Evolutionary conservation across 352 stramenopile genomes (phyloP), one percentile per base, ranked within the genome.

Genomic region (Stramenopiles sp.): DNA sequence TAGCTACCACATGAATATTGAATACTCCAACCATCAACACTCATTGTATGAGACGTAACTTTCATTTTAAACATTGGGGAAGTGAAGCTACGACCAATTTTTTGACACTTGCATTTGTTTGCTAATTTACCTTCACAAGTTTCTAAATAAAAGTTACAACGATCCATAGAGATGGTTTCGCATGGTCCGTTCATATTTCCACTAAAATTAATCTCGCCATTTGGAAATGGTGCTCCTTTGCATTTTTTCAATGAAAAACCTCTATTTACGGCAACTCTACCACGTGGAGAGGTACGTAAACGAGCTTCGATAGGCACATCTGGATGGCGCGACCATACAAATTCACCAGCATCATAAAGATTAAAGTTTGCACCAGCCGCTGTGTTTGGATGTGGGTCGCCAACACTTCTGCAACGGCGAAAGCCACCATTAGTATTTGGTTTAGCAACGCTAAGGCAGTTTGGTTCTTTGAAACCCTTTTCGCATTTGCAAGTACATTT

Each of bases 21-120:
- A 13, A 76, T 31, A 20, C 30, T 33, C 65, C 65, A 76, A 76
- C 65, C 65, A 20, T 76, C 31, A 31, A 33, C 65, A 13, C 65
- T 76, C 30, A 76, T 76, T 7, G 4, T 76, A 20, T 33, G 4
- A 20, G 4, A 13, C 4, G 65, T 76, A 33, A 76, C 65, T 33
- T 31, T 33, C 30, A 76, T 76, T 31, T 33, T 33, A 13, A 53
- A 53, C 13, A 76, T 31, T 33, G 30, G 30, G 4, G 65, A 76
- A 76, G 65, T 76, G 65, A 76, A 76, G 13, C 65, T 76, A 13
- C 65, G 4, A 33, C 65, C 65, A 76, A 76, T 76, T 76, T 76
- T 76, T 33, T 76, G 65, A 76, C 65, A 76, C 31, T 76, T 76
- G 13, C 65, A 76, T 20, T 76, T 76, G 4, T 4, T 7, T 13